Evolutionary conservation across 495 filamentous ascomycete species (phyloP), one percentile per base, ranked within the genome.

Genomic region (Neurospora sp.): DNA sequence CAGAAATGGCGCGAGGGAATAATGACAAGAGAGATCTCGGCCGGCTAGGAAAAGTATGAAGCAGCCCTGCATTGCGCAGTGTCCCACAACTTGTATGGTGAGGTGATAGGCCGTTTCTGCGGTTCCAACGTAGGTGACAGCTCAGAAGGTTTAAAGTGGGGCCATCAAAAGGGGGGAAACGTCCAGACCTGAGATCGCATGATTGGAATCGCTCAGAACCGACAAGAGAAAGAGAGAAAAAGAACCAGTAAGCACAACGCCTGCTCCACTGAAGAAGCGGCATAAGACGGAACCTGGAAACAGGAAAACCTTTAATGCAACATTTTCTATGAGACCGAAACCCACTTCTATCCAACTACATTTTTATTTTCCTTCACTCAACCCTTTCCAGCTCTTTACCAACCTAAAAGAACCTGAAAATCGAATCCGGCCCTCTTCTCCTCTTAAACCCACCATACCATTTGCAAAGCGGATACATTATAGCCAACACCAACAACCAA

Each of bases 361-460:
- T 31, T 6, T 24, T 3, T 5, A 31, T 31, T 6, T 24, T 3
- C 24, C 54, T 62, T 62, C 24, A 62, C 24, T 24, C 24, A 28
- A 62, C 4, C 21, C 2, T 13, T 31, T 34, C 1, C 45, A 7
- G 2, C 24, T 24, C 24, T 62, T 62, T 24, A 62, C 54, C 5
- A 34, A 7, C 24, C 59, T 81, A 81, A 74, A 83, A 81, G 74
- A 81, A 80, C 40, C 80, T 73, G 76, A 79, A 81, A 3, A 81
- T 42, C n/a, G 80, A 81, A 73, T 81, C 78, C 8, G 74, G 71
- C 31, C 73, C 74, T 45, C 74, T 76, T 6, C 71, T 73, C 70
- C 72, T 77, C 73, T 81, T 81, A 43, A 80, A 81, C 5, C 24
- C 40, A 11, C 80, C 76, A 71, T 81, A 81, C 76, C 77, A 79